Evolutionary conservation across 1,284 basidiomycete genomes (phyloP), one percentile per base, ranked within the genome.

Genomic region (Tilletia setariae): DNA sequence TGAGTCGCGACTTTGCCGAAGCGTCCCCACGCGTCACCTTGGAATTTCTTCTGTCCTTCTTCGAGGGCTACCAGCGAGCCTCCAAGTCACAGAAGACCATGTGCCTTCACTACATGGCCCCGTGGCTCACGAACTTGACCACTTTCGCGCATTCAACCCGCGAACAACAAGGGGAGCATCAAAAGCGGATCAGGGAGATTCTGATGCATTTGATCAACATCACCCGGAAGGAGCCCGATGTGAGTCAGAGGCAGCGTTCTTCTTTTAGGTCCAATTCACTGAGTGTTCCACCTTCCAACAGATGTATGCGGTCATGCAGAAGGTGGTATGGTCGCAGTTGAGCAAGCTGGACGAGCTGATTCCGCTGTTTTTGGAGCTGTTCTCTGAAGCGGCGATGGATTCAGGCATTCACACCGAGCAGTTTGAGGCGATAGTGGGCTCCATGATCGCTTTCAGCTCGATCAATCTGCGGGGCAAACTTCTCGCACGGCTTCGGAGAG

Each of bases 241-340:
- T 46, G 25, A 63, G 62, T 23, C 8, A 15, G 32, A 11, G 43
- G 19, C 43, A 44, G 16, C 6, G 61, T 15, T 25, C 28, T 19
- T 30, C 3, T 3, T 3, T 15, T 19, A 15, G n/a, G n/a, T 40
- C 11, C 35, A 40, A 40, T 40, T 40, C 35, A 40, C 35, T 40
- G 11, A 40, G 4, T 40, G 35, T 11, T 11, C 6, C 35, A 49
- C 49, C 16, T 64, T 4, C 44, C 21, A 21, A n/a, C 51, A 56
- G 63, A 77, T 80, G 73, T 80, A 79, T 66, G 76, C 75, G n/a
- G 71, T 71, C 63, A 80, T 80, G 78, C 78, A 80, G 63, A 70
- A 77, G 15, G 71, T 68, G 63, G 78, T 80, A 7, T 80, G 78
- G 78, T 70, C 74, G n/a, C 75, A 79, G 63, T 65, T 80, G 3